These are phyloP conservation scores for Agapanthus africanus DNA, from an alignment of 106 monocot species.

Conservation along the genomic window DNA sequence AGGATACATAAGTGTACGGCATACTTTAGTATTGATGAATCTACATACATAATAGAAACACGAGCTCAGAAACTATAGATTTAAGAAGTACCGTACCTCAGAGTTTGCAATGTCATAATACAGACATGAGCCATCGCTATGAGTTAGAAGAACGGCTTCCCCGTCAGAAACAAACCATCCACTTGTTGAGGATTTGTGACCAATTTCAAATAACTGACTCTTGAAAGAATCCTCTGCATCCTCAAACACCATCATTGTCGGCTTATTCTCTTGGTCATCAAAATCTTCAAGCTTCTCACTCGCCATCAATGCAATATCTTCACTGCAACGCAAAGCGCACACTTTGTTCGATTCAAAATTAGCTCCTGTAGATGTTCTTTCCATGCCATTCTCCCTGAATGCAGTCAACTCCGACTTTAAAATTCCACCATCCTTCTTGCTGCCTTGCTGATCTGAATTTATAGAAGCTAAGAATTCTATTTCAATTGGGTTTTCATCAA, in stretches of 20 bases:
- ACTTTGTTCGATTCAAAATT: slow-evolving; percentile 16
- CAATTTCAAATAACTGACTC: slow-evolving; percentile 52
- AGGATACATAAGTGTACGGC: neutral
- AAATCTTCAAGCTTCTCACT: slow-evolving; percentile 68
- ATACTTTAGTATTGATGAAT: neutral
- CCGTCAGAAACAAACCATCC: slow-evolving; percentile 99
- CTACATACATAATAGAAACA: neutral
- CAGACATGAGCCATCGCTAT: slow-evolving; percentile 77
- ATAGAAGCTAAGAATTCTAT: slow-evolving; percentile 68
- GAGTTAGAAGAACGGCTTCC: slow-evolving; percentile 92
- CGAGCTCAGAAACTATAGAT: neutral
- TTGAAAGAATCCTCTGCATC: slow-evolving; percentile 39
- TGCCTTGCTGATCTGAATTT: neutral
- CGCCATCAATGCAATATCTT: slow-evolving; percentile 27
- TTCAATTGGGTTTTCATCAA: slow-evolving; percentile 68
- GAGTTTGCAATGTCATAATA: slow-evolving; percentile 80
- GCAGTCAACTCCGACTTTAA: too few relatives aligned
- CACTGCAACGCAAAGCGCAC: slow-evolving; percentile 2
- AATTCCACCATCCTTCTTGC: too few relatives aligned
- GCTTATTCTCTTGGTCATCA: slow-evolving; percentile 62
- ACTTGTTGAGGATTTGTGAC: slow-evolving; percentile 62
- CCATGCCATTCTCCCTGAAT: slow-evolving; percentile 25
- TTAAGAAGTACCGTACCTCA: slow-evolving; percentile 41
- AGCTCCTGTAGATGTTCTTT: slow-evolving; percentile 4
- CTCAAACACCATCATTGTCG: slow-evolving; percentile 20